Evolutionary conservation across 2,329 filamentous ascomycete species (phyloP).

Genomic region (Curvularia lunata): DNA sequence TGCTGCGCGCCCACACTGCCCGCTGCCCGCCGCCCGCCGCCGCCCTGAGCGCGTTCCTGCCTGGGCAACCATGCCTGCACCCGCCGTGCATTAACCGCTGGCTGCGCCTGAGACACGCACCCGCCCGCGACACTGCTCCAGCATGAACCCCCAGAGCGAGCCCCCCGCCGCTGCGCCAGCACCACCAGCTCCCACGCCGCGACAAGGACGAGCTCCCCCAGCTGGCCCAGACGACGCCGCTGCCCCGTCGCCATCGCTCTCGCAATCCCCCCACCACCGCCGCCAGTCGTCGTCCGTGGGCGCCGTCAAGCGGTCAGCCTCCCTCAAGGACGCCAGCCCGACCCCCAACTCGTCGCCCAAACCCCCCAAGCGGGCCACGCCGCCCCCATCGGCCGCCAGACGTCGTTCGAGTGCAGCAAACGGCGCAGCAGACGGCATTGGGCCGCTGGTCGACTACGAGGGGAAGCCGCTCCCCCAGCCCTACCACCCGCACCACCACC

Average conservation of each 20-base stretch:
- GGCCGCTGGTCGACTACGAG: slow-evolving; percentile 46
- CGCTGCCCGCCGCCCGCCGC: neutral
- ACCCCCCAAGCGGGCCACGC: slow-evolving; percentile 37
- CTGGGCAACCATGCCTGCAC: slow-evolving; percentile 38
- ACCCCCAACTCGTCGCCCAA: slow-evolving; percentile 15
- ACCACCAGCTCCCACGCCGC: neutral
- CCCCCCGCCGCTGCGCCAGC: slow-evolving; percentile 1
- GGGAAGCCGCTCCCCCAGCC: slow-evolving; percentile 49
- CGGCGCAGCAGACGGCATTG: slow-evolving; percentile 49
- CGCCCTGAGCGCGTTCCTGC: slow-evolving; percentile 34
- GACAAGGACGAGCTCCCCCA: too few relatives aligned
- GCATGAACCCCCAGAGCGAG: slow-evolving; percentile 36
- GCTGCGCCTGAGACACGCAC: slow-evolving; percentile 41
- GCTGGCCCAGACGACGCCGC: neutral
- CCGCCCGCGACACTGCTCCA: slow-evolving; percentile 14
- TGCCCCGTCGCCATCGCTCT: slow-evolving; percentile 18
- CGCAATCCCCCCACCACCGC: slow-evolving; percentile 51
- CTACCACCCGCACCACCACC: slow-evolving; percentile 51
- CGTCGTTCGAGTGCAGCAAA: slow-evolving; percentile 52
- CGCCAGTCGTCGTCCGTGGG: slow-evolving; percentile 49
- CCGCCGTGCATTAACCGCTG: slow-evolving; percentile 30
- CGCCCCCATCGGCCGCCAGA: slow-evolving; percentile 30
- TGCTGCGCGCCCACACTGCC: neutral
- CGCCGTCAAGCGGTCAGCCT: slow-evolving; percentile 53
- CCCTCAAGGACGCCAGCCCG: slow-evolving; percentile 35